Base-by-base conservation (phyloP, 2,329 filamentous ascomycete genomes). In the Neoscytalidium dimidiatum region DNA sequence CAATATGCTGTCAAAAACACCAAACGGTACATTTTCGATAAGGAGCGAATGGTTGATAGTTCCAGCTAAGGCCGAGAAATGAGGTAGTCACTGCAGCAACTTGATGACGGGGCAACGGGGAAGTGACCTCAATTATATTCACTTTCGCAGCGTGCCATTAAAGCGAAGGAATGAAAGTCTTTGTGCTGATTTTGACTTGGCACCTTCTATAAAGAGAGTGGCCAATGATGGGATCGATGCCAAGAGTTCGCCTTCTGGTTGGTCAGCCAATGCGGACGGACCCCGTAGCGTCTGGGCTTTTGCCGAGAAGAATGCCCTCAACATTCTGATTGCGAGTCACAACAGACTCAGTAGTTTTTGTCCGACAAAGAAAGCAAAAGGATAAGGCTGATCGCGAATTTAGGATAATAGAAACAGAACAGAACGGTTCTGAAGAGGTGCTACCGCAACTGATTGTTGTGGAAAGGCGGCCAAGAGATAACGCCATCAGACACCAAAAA, bases 1-100 rank as follows among this genome's bases (percentile, higher is more conserved):
- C 49, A 64, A 28, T 56, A 4, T 8, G 38, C 28, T 38, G 61
- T 35, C 7, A 64, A 38, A 19, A 64, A 33, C 41, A 28, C 23
- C 1, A 38, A 38, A 49, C 31, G 28, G 21, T 43, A 26, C 49
- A 64, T 64, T 5, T 64, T 64, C 49, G 33, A 35, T 9, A 4
- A 23, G 26, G 8, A 23, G 44, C 28, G 26, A 63, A 26, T 9
- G 4, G 43, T 17, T 26, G 35, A 35, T 3, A 29, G 17, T 46
- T 31, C 31, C 19, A 51, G 44, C 31, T 2, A 4, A 23, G 28
- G 38, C 38, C 21, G 49, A 35, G 48, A 35, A 48, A 64, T 56
- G 49, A 28, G 31, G 19, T 46, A 56, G 49, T 64, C 61, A 64
- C 61, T 48, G 35, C 41, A 56, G 61, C 49, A 63, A 63, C 61